A percentile compares a stretch with the other conserved stretches of the same genome.
Conservation (phyloP, 2,329 filamentous ascomycete genomes). For the Scopulariopsis brevicaulis region DNA sequence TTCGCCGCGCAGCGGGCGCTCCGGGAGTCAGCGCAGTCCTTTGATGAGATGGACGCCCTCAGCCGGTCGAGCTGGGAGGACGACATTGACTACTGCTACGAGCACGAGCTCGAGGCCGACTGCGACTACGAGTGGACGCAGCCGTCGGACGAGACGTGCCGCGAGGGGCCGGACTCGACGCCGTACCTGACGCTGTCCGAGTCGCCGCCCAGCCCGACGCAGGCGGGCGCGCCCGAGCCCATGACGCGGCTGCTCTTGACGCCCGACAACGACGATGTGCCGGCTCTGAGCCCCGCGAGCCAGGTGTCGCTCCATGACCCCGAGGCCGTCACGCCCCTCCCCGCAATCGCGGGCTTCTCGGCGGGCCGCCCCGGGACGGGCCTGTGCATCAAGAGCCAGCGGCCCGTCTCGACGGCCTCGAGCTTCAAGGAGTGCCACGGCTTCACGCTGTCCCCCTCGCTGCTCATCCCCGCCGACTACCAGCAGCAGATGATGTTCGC, state of each 20-base stretch:
- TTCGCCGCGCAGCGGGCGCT: conserved; percentile 11
- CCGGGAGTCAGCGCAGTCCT: conserved; percentile 11
- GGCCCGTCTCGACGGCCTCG: conserved; percentile 33
- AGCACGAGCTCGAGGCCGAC: conserved; percentile 55
- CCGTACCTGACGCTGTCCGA: conserved; percentile 1
- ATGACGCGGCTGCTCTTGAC: neutral
- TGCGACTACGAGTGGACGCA: conserved; percentile 57
- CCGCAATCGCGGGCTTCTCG: conserved; percentile 38
- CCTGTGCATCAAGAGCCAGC: conserved; percentile 7
- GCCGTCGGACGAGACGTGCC: conserved; percentile 33
- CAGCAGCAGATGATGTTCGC: conserved; percentile 37
- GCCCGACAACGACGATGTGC: conserved; percentile 4
- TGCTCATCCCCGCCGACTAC: conserved; percentile 51
- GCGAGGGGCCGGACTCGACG: conserved; percentile 10
- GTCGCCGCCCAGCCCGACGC: neutral
- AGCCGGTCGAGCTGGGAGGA: conserved; percentile 50
- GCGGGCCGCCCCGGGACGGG: conserved; percentile 28
- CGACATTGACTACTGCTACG: conserved; percentile 60
- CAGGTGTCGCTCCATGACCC: conserved; percentile 15
- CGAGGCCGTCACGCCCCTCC: conserved; percentile 30
- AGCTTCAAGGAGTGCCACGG: conserved; percentile 49
- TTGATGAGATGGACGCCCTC: conserved; percentile 14
- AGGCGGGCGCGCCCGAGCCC: neutral
- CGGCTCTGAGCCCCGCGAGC: conserved; percentile 16
- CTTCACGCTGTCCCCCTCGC: conserved; percentile 47